Conservation (phyloP, 768 basidiomycete species). For the Lactifluus hygrophoroides region DNA sequence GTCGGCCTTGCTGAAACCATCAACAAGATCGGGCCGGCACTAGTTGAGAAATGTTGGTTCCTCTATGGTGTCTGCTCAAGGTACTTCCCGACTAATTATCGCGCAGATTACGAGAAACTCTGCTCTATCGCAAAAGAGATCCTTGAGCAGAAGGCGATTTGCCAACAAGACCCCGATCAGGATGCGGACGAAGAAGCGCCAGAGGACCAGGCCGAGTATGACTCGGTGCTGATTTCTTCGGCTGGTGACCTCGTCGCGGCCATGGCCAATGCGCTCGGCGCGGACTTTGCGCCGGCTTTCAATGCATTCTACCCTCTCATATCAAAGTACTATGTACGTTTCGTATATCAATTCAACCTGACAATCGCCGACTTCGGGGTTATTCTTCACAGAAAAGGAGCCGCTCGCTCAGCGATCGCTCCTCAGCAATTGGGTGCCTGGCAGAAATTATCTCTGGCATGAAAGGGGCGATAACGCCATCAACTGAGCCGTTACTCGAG, state of each 20-base stretch:
- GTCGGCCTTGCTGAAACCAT: slow-evolving; percentile 86
- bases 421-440: slow-evolving; percentile 85
- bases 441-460: slow-evolving; percentile 94
- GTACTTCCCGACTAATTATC: not conserved
- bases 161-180: slow-evolving; percentile 93
- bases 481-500: slow-evolving; percentile 71
- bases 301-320: slow-evolving; percentile 82
- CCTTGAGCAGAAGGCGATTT: slow-evolving; percentile 89
- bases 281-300: slow-evolving; percentile 79
- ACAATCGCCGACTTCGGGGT: not conserved
- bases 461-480: slow-evolving; percentile 77
- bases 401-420: slow-evolving; percentile 84
- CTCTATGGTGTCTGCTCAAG: not conserved
- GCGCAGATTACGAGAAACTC: slow-evolving; percentile 61
- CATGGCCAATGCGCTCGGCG: slow-evolving; percentile 76
- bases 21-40: slow-evolving; percentile 83
- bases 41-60: slow-evolving; percentile 65
- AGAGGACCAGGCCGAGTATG: slow-evolving; percentile 91
- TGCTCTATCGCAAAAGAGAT: slow-evolving; percentile 78
- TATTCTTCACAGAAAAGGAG: slow-evolving; percentile 54
- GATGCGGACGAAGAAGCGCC: slow-evolving; percentile 80
- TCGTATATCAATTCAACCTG: not conserved
- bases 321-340: slow-evolving; percentile 81
- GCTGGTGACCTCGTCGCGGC: slow-evolving; percentile 92
- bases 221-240: slow-evolving; percentile 88